phyloP scores from a whole-genome alignment of 495 filamentous ascomycete genomes.

The Daldinia grandis region DNA sequence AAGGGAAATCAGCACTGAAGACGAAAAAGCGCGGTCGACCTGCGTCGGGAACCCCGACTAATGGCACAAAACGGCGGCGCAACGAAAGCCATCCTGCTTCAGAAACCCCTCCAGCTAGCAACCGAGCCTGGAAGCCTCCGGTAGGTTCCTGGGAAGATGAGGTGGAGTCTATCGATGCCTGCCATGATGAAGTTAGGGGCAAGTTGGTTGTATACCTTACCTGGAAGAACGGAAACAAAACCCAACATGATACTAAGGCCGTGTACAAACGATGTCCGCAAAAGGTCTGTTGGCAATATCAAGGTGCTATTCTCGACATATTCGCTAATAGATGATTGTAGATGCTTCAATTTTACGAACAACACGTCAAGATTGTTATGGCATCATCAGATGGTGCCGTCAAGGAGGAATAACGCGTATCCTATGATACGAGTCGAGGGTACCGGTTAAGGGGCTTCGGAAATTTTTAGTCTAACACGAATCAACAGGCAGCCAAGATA shows the following conservation, averaged over 20 bases:
- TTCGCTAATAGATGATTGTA: constrained; percentile 36
- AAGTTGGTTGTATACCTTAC: constrained; percentile 61
- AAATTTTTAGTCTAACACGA: background rate
- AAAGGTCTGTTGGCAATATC: constrained; percentile 53
- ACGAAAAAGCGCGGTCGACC: constrained; percentile 57
- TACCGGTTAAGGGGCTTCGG: background rate
- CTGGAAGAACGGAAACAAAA: constrained; percentile 67
- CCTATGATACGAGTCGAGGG: background rate
- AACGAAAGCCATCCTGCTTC: constrained; percentile 51
- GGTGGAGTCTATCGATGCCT: constrained; percentile 63
- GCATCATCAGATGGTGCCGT: constrained; percentile 7
- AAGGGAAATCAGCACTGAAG: constrained; percentile 50
- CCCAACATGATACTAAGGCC: constrained; percentile 63
- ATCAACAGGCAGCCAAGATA: background rate
- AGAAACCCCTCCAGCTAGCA: constrained; percentile 49
- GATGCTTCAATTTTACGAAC: constrained; percentile 71
- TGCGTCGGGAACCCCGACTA: constrained; percentile 42
- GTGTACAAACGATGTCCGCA: constrained; percentile 69
- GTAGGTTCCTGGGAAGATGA: constrained; percentile 67
- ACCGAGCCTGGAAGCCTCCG: constrained; percentile 60
- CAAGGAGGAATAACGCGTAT: constrained; percentile 25
- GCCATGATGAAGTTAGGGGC: constrained; percentile 59
- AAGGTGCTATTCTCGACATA: background rate
- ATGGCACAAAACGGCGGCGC: constrained; percentile 48
- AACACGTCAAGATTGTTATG: constrained; percentile 61